Percentiles rank a stretch among this genome's conserved stretches.
Conservation (phyloP, 2,329 filamentous ascomycete species). For the Ceratocystis huliohia region DNA sequence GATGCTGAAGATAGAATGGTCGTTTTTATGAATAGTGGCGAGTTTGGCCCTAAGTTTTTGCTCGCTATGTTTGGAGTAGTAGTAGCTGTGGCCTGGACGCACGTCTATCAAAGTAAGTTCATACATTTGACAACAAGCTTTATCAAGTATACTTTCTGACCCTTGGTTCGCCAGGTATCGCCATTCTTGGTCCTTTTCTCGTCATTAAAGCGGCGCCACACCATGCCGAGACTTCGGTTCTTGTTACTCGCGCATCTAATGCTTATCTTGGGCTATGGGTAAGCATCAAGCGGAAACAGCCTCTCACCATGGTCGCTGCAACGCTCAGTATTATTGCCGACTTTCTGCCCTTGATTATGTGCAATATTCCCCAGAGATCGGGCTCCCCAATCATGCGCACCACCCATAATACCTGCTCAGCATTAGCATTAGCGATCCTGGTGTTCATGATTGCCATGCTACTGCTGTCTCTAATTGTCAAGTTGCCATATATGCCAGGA, state of each 20-base stretch:
- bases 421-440: constrained; percentile 14
- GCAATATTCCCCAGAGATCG: constrained; percentile 17
- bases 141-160: background rate
- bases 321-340: constrained; percentile 12
- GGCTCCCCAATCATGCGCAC: constrained; percentile 4
- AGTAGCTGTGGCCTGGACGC: constrained; percentile 9
- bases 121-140: background rate
- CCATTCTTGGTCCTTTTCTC: constrained; percentile 23
- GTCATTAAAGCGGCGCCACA: constrained; percentile 22
- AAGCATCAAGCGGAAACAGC: constrained; percentile 13
- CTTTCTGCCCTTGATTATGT: constrained; percentile 17
- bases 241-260: constrained; percentile 18
- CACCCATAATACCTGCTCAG: constrained; percentile 10
- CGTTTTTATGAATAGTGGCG: constrained; percentile 17
- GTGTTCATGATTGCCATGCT: constrained; percentile 17
- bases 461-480: constrained; percentile 11
- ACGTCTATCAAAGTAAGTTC: constrained; percentile 16
- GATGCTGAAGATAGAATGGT: constrained; percentile 2
- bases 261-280: constrained; percentile 14
- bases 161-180: constrained; percentile 14
- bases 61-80: constrained; percentile 16
- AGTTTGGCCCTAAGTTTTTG: constrained; percentile 15
- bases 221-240: constrained; percentile 10
- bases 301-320: constrained; percentile 3
- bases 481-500: constrained; percentile 18